Evolutionary conservation across 192 early-diverging fungal species (phyloP).

Genomic region (Chytriomyces sp.): DNA sequence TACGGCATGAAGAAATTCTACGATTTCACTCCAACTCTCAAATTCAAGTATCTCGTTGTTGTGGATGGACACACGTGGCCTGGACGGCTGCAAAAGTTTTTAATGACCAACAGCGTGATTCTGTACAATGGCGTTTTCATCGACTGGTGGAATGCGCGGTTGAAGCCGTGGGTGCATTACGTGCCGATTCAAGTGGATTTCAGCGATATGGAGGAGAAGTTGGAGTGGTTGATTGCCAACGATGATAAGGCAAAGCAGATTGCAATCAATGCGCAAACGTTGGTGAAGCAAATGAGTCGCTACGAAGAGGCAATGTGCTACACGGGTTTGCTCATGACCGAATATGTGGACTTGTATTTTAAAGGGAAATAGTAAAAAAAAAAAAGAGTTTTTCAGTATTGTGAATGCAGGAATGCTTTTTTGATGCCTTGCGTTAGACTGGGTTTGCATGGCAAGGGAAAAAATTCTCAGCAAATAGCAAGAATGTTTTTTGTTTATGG

Average conservation of each 20-base stretch:
- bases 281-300: background rate
- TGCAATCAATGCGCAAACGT: background rate
- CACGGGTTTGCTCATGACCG: background rate
- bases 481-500: too few relatives aligned
- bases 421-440: too few relatives aligned
- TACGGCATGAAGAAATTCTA: too few relatives aligned
- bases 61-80: constrained; percentile 4
- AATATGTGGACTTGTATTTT: background rate
- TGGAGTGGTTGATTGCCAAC: constrained; percentile 15
- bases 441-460: too few relatives aligned
- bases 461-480: too few relatives aligned
- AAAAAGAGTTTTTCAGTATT: too few relatives aligned
- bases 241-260: constrained; percentile 22
- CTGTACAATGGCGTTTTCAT: background rate
- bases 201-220: constrained; percentile 3
- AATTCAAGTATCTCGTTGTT: constrained; percentile 19
- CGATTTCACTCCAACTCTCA: too few relatives aligned
- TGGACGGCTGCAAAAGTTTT: background rate
- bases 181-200: constrained; percentile 23
- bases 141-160: background rate
- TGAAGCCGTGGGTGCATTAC: constrained; percentile 32
- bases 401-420: too few relatives aligned
- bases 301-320: background rate
- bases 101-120: background rate
- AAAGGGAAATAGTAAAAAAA: too few relatives aligned